phyloP scores from a whole-genome alignment of 73 alveolate species.

The Tetrahymena borealis region DNA sequence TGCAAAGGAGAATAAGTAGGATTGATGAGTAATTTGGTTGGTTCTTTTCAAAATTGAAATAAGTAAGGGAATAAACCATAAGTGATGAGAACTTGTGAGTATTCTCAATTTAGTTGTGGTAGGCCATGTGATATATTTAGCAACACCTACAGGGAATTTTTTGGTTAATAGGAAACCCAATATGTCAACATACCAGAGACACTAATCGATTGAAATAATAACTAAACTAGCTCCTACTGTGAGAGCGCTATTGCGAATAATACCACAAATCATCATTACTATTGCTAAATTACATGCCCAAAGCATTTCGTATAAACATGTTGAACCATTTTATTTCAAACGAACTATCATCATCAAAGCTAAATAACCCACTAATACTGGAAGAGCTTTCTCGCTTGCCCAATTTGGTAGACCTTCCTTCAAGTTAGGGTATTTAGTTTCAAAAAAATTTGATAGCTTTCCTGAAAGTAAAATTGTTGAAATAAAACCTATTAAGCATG shows the following conservation, averaged over 20 bases:
- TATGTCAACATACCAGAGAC: conserved; percentile 38
- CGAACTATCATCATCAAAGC: conserved; percentile 11
- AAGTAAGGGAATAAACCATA: conserved; percentile 14
- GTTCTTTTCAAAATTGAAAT: conserved; percentile 10
- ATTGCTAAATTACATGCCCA: conserved; percentile 18
- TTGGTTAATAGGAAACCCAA: conserved; percentile 4
- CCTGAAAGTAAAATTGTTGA: neutral
- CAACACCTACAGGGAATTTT: conserved; percentile 25
- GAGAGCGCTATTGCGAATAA: conserved; percentile 14
- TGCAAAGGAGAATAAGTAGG: conserved; percentile 9
- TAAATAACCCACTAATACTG: conserved; percentile 2
- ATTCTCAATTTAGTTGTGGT: conserved; percentile 31
- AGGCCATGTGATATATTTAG: conserved; percentile 45
- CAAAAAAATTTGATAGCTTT: neutral
- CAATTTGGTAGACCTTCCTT: neutral
- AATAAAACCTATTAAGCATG: neutral
- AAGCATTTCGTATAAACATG: conserved; percentile 26
- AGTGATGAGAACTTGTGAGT: conserved; percentile 23
- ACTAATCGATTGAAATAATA: conserved; percentile 31
- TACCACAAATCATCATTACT: conserved; percentile 26
- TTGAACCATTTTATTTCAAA: conserved; percentile 2
- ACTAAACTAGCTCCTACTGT: conserved; percentile 35
- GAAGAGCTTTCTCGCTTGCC: neutral
- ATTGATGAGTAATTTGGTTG: conserved; percentile 5
- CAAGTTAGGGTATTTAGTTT: neutral